Evolutionary conservation across 768 basidiomycete species (phyloP).

Genomic region (Phanerodontia chrysosporium): DNA sequence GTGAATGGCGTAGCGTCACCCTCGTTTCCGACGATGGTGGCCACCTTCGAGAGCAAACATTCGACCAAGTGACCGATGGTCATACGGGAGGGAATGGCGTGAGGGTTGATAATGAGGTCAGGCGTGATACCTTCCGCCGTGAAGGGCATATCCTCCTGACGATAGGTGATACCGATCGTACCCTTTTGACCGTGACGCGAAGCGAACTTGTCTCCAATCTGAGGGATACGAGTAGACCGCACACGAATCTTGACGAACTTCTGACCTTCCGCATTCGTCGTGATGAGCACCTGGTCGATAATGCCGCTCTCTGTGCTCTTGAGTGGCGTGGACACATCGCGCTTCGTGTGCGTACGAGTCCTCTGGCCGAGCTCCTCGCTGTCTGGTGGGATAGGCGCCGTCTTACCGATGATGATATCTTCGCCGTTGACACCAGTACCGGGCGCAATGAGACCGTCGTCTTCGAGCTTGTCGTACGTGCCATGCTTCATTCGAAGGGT

Average conservation of each 20-base stretch:
- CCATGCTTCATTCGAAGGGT: slow-evolving; percentile 97
- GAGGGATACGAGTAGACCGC: slow-evolving; percentile 92
- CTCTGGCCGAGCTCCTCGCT: slow-evolving; percentile 96
- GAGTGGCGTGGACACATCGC: slow-evolving; percentile 95
- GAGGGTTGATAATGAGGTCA: slow-evolving; percentile 97
- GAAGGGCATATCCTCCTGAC: slow-evolving; percentile 99
- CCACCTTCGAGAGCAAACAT: slow-evolving; percentile 93
- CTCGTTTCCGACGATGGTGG: slow-evolving; percentile 93
- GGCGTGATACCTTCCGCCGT: slow-evolving; percentile 95
- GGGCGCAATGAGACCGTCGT: slow-evolving; percentile 93
- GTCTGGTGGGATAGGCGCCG: slow-evolving; percentile 93
- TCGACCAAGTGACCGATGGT: slow-evolving; percentile 99
- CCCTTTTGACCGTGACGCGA: slow-evolving; percentile 99
- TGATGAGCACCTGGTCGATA: slow-evolving; percentile 95
- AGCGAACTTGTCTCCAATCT: slow-evolving; percentile 98
- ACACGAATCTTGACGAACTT: slow-evolving; percentile 99
- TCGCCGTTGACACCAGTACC: slow-evolving; percentile 94
- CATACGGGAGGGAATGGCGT: slow-evolving; percentile 99
- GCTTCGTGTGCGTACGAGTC: slow-evolving; percentile 86
- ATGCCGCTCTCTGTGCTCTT: slow-evolving; percentile 98
- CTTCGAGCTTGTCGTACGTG: slow-evolving; percentile 96
- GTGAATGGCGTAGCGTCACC: slow-evolving; percentile 99
- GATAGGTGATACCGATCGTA: slow-evolving; percentile 98
- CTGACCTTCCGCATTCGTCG: slow-evolving; percentile 92
- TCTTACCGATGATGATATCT: slow-evolving; percentile 99